phyloP scores from a whole-genome alignment of 768 basidiomycete species.

The Russula griseocarnosa region DNA sequence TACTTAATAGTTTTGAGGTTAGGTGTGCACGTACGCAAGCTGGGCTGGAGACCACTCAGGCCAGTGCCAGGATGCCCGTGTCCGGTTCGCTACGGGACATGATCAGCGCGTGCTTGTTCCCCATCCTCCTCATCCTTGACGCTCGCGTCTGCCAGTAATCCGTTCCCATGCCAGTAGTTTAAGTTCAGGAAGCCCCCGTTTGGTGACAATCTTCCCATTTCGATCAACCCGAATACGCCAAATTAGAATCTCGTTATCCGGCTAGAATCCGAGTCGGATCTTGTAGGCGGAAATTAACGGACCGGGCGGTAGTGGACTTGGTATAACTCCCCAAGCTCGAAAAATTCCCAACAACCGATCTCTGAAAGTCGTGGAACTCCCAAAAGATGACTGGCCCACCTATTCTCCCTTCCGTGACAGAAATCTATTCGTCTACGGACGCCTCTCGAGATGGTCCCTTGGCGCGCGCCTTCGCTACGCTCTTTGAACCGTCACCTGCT shows the following conservation, averaged over 20 bases:
- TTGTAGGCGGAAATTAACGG: background rate
- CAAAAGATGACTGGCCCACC: slow-evolving; percentile 15
- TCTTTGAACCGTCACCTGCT: slow-evolving; percentile 39
- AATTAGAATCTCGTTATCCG: too few relatives aligned
- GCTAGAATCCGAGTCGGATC: too few relatives aligned
- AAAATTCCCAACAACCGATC: background rate
- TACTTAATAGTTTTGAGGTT: too few relatives aligned
- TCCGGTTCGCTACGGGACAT: background rate
- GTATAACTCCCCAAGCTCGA: background rate
- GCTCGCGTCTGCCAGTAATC: too few relatives aligned
- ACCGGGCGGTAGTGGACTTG: background rate
- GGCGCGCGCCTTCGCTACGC: slow-evolving; percentile 38
- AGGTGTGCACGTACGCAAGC: background rate
- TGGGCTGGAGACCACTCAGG: too few relatives aligned
- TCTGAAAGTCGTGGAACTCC: background rate
- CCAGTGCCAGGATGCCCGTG: background rate
- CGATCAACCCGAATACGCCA: background rate
- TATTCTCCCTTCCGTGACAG: slow-evolving; percentile 15
- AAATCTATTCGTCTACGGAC: slow-evolving; percentile 19
- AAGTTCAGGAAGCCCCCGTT: background rate
- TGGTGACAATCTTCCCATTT: background rate
- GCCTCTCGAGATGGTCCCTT: slow-evolving; percentile 33
- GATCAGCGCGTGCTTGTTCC: background rate
- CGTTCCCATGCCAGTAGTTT: background rate
- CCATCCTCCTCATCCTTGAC: too few relatives aligned